Percentiles rank a stretch among this genome's conserved stretches.
Evolutionary conservation across 371 early-diverging fungal species (phyloP).

Genomic region (Lichtheimia hyalospora): DNA sequence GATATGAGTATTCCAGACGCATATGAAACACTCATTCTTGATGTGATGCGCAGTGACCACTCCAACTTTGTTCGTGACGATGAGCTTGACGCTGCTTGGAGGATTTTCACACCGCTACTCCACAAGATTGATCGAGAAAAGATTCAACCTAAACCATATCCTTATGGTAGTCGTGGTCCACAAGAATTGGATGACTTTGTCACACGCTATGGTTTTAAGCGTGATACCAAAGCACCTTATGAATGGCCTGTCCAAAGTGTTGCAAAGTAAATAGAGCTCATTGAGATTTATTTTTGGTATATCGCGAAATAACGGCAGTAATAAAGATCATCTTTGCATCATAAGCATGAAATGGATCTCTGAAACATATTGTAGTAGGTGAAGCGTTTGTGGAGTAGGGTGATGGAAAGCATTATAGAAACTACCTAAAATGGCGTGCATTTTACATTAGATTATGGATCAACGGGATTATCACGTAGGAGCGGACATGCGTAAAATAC

Average conservation of each 20-base stretch:
- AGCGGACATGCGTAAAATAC: no score
- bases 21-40: constrained; percentile 92
- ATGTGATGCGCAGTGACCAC: constrained; percentile 88
- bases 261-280: constrained; percentile 6
- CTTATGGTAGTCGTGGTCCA: constrained; percentile 92
- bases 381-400: no score
- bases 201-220: constrained; percentile 63
- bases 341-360: neutral
- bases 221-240: constrained; percentile 20
- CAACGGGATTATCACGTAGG: no score
- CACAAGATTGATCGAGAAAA: constrained; percentile 79
- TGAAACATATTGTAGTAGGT: no score
- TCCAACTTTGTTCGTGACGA: constrained; percentile 97
- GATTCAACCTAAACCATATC: constrained; percentile 74
- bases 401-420: no score
- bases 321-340: neutral
- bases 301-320: neutral
- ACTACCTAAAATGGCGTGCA: no score
- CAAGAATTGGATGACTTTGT: constrained; percentile 72
- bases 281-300: no score
- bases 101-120: constrained; percentile 94
- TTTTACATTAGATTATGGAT: no score
- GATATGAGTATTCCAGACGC: constrained; percentile 93
- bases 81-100: constrained; percentile 96
- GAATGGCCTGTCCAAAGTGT: constrained; percentile 27